phyloP scores from a whole-genome alignment of 352 stramenopile species.

The Phytophthora colocasiae region DNA sequence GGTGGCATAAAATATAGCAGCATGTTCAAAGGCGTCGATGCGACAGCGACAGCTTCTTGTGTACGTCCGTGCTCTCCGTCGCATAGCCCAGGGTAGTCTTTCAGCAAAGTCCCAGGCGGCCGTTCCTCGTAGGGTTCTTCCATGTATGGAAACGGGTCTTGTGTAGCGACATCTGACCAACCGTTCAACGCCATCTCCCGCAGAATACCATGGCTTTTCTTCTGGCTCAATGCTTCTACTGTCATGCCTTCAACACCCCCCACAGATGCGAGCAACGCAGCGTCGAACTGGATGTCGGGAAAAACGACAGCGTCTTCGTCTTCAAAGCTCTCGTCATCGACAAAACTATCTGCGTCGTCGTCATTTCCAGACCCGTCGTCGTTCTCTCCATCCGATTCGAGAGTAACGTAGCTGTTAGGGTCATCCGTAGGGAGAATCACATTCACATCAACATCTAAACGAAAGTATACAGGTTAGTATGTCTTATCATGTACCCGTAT shows the following conservation, averaged over 20 bases:
- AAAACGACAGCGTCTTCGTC: background rate
- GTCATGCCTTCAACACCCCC: background rate
- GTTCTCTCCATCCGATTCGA: too few relatives aligned
- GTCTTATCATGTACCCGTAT: too few relatives aligned
- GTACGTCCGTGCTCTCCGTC: background rate
- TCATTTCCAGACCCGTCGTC: too few relatives aligned
- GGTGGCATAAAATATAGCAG: slow-evolving; percentile 1
- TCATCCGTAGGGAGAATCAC: too few relatives aligned
- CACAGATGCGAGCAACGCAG: background rate
- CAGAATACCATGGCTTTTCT: background rate
- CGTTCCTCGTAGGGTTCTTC: background rate
- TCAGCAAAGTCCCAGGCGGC: background rate
- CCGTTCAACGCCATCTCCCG: too few relatives aligned
- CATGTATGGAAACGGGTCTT: background rate
- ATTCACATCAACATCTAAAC: too few relatives aligned
- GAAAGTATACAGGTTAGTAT: too few relatives aligned
- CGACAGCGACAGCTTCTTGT: background rate
- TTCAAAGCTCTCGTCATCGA: background rate
- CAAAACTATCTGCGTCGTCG: too few relatives aligned
- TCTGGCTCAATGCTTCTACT: background rate
- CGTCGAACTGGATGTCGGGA: background rate
- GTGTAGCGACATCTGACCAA: background rate
- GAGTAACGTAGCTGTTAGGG: too few relatives aligned
- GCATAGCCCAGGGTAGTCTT: background rate
- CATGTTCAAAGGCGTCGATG: background rate